Percentiles rank a stretch among this genome's conserved stretches.
These are phyloP conservation scores for Raffaelea albimanens DNA, from an alignment of 2,329 filamentous ascomycete genomes.

Conservation along the genomic window DNA sequence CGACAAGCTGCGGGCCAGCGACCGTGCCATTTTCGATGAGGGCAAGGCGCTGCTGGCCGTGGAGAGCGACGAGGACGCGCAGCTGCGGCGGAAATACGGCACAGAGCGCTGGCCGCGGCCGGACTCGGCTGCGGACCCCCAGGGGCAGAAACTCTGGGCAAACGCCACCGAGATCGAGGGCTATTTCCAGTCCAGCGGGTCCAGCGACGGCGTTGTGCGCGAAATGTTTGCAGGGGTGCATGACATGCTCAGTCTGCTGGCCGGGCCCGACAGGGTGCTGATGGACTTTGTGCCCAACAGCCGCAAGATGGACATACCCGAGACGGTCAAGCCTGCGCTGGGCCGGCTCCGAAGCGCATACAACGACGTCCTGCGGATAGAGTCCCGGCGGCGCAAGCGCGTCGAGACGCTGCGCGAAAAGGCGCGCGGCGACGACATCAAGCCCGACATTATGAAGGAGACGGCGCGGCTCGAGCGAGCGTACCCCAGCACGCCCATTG, in stretches of 20 bases:
- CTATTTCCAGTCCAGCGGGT: conserved; percentile 62
- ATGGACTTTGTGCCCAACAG: conserved; percentile 87
- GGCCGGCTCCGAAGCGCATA: conserved; percentile 67
- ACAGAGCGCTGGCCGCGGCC: conserved; percentile 76
- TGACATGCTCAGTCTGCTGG: conserved; percentile 63
- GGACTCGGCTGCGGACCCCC: conserved; percentile 58
- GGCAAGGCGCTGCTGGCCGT: conserved; percentile 67
- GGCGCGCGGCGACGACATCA: conserved; percentile 79
- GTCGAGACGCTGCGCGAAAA: conserved; percentile 72
- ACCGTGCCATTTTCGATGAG: conserved; percentile 72
- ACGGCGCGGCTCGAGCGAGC: conserved; percentile 76
- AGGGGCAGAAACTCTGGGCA: conserved; percentile 59
- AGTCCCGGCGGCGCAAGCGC: conserved; percentile 69
- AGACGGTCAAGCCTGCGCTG: conserved; percentile 70
- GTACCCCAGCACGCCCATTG: conserved; percentile 74
- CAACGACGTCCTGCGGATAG: conserved; percentile 76
- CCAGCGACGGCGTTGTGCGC: conserved; percentile 53
- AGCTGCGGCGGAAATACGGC: conserved; percentile 66
- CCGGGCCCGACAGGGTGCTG: conserved; percentile 68
- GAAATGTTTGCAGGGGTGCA: conserved; percentile 72
- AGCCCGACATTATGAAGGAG: conserved; percentile 72
- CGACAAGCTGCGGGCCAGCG: conserved; percentile 75
- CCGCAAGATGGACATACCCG: conserved; percentile 66
- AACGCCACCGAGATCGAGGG: conserved; percentile 73
- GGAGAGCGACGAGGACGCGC: conserved; percentile 77